Percentiles rank a stretch among this genome's conserved stretches.
Conservation (phyloP, 768 basidiomycete species). For the Tulasnella sp. region DNA sequence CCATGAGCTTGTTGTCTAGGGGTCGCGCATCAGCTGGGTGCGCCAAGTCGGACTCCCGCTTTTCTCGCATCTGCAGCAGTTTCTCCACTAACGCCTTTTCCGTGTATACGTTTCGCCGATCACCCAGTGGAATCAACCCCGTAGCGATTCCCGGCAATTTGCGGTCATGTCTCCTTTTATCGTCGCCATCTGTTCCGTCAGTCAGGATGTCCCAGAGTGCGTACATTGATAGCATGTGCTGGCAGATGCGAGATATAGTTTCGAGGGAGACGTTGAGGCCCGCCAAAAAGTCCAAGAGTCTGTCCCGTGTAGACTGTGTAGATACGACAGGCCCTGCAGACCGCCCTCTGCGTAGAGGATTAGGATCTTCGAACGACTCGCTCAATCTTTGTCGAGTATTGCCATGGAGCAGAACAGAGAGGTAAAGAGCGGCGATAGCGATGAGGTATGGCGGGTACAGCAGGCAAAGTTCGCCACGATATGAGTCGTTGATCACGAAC, state of each 20-base stretch:
- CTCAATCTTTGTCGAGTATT: constrained; percentile 44
- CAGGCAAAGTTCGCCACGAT: constrained; percentile 89
- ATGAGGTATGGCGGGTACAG: constrained; percentile 93
- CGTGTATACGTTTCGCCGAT: constrained; percentile 3
- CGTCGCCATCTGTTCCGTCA: constrained; percentile 62
- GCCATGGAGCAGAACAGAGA: constrained; percentile 72
- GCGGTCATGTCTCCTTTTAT: constrained; percentile 7
- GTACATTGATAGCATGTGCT: constrained; percentile 88
- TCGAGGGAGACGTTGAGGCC: constrained; percentile 81
- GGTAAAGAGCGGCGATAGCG: constrained; percentile 86
- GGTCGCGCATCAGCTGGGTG: constrained; percentile 22
- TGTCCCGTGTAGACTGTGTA: constrained; percentile 41
- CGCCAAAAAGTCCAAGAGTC: constrained; percentile 78
- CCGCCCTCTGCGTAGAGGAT: constrained; percentile 40
- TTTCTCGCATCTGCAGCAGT: constrained; percentile 20
- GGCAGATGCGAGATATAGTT: constrained; percentile 75
- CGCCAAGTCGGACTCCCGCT: constrained; percentile 19
- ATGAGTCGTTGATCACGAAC: constrained; percentile 96
- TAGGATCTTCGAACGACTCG: constrained; percentile 38
- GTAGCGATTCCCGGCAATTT: constrained; percentile 23
- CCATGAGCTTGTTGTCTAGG: constrained; percentile 20
- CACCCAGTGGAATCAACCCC: constrained; percentile 19
- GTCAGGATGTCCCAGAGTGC: constrained; percentile 64
- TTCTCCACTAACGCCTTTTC: constrained; percentile 26
- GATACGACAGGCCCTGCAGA: constrained; percentile 40